Percentiles rank a stretch among this genome's conserved stretches.
Conservation (phyloP, 2,329 filamentous ascomycete genomes). For the Colletotrichum sp. region DNA sequence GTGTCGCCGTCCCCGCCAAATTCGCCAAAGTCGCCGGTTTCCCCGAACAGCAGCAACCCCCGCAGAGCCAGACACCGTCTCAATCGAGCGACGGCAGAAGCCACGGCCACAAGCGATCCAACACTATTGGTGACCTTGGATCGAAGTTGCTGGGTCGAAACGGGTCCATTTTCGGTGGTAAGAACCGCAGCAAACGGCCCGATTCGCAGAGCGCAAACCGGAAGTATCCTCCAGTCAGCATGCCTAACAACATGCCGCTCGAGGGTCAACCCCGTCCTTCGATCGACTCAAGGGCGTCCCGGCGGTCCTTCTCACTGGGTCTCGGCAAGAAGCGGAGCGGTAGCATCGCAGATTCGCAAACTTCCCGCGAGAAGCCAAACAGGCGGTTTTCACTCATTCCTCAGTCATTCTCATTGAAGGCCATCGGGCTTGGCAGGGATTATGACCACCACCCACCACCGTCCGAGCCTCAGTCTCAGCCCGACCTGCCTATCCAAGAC, state of each 20-base stretch:
- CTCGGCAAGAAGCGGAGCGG: constrained; percentile 75
- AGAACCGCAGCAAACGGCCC: constrained; percentile 52
- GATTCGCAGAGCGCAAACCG: constrained; percentile 51
- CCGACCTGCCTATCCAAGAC: constrained; percentile 58
- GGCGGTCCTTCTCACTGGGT: constrained; percentile 73
- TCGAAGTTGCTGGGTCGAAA: constrained; percentile 86
- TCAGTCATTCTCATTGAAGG: constrained; percentile 66
- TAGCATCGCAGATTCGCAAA: constrained; percentile 64
- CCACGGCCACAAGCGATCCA: constrained; percentile 71
- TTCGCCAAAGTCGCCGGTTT: constrained; percentile 65
- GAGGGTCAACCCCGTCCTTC: constrained; percentile 66
- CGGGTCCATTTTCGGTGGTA: constrained; percentile 79
- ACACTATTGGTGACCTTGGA: constrained; percentile 80
- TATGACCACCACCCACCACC: constrained; percentile 49
- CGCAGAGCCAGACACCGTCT: constrained; percentile 10
- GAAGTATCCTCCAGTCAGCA: constrained; percentile 89
- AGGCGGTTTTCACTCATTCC: constrained; percentile 76
- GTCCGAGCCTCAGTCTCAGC: constrained; percentile 54
- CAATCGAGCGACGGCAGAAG: constrained; percentile 34
- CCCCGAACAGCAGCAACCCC: constrained; percentile 54
- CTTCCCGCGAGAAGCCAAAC: constrained; percentile 60
- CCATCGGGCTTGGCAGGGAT: constrained; percentile 66
- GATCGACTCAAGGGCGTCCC: constrained; percentile 70
- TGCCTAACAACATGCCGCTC: constrained; percentile 74
- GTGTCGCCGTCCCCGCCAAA: constrained; percentile 65